These are phyloP conservation scores for Bonia amplexicaulis DNA, from an alignment of 176 grass and related monocot genomes.

Conservation along the genomic window DNA sequence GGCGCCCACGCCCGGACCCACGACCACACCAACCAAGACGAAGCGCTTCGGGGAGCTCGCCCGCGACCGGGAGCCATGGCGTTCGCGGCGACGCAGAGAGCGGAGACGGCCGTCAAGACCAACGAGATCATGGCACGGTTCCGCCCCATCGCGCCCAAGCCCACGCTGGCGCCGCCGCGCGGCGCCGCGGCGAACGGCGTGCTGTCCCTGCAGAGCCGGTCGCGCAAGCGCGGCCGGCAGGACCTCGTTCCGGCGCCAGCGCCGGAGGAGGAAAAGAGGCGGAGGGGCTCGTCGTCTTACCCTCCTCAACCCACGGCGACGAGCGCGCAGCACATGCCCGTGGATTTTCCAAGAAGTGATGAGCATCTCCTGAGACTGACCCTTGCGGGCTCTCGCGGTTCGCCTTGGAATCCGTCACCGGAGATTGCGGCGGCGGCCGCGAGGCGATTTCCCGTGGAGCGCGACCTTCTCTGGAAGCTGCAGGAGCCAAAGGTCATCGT, in stretches of 20 bases:
- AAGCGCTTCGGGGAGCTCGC: not conserved
- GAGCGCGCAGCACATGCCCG: not conserved
- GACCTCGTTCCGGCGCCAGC: not conserved
- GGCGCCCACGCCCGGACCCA: not conserved
- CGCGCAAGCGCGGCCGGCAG: not conserved
- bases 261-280: not conserved
- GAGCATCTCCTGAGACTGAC: not conserved
- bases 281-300: not conserved
- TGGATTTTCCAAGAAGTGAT: not conserved
- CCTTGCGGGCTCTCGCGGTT: not conserved
- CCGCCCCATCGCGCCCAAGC: slow-evolving; percentile 18
- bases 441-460: not conserved
- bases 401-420: not conserved
- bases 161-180: not conserved
- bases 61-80: not conserved
- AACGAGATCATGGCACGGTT: not conserved
- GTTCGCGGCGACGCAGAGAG: not conserved
- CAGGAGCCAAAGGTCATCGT: slow-evolving; percentile 1
- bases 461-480: not conserved
- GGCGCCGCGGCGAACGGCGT: not conserved
- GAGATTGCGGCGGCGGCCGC: no score
- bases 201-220: not conserved
- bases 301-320: not conserved
- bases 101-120: not conserved
- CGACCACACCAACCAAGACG: not conserved